phyloP scores from a whole-genome alignment of 768 basidiomycete genomes.

The Lactarius quietus region DNA sequence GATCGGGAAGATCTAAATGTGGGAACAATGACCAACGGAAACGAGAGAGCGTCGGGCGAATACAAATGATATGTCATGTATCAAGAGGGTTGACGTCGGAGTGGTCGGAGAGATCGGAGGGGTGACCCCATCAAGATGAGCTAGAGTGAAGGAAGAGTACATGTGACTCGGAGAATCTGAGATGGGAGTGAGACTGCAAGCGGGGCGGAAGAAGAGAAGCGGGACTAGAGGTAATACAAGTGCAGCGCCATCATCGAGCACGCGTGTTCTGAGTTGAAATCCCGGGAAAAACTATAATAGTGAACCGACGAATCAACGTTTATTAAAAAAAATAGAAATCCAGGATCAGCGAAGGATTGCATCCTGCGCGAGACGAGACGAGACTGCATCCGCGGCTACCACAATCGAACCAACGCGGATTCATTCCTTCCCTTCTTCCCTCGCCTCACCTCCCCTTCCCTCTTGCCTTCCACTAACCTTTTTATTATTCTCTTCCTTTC shows the following conservation, averaged over 20 bases:
- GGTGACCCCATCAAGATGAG: neutral
- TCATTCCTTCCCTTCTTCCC: neutral
- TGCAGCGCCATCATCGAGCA: no score
- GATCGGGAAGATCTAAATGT: conserved; percentile 21
- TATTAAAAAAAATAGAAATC: conserved; percentile 3
- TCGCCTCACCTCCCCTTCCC: conserved; percentile 17
- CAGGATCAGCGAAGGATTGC: conserved; percentile 16
- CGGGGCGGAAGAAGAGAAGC: conserved; percentile 1
- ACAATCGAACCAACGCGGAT: conserved; percentile 6
- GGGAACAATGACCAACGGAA: conserved; percentile 6
- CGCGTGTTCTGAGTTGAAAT: neutral
- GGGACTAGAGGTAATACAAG: no score
- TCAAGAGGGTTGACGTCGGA: conserved; percentile 17
- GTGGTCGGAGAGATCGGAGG: conserved; percentile 23
- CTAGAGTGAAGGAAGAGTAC: conserved; percentile 4
- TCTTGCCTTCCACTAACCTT: conserved; percentile 26
- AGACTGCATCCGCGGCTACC: conserved; percentile 15
- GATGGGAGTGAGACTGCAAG: conserved; percentile 1
- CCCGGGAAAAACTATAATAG: neutral
- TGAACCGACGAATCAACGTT: neutral
- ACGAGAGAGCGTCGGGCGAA: conserved; percentile 15
- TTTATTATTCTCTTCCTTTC: neutral
- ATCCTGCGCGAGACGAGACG: neutral
- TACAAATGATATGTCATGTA: neutral
- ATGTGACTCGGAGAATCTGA: conserved; percentile 21